phyloP scores from a whole-genome alignment of 495 filamentous ascomycete genomes.

The Tetracladium marchalianum region DNA sequence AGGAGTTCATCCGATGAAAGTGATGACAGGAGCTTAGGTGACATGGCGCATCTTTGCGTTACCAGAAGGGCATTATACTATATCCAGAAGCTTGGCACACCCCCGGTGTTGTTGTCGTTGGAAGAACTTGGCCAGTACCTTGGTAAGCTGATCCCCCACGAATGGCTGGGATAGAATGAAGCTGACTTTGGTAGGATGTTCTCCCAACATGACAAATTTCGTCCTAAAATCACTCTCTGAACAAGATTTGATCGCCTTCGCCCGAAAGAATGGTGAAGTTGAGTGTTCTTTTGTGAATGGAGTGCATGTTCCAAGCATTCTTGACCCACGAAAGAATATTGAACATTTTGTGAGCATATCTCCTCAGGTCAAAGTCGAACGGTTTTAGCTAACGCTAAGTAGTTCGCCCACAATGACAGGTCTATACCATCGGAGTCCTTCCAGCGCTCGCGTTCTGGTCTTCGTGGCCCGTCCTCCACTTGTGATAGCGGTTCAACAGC shows the following conservation, averaged over 20 bases:
- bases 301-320: neutral
- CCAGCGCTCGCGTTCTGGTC: no score
- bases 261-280: neutral
- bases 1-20: neutral
- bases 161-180: neutral
- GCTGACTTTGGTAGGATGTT: neutral
- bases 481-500: no score
- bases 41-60: conserved; percentile 2
- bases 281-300: neutral
- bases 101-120: neutral
- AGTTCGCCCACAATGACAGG: no score
- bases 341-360: neutral
- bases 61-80: conserved; percentile 8
- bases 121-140: neutral
- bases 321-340: neutral
- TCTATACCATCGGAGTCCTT: no score
- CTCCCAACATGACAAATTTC: neutral
- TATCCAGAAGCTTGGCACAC: neutral
- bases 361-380: no score
- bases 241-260: neutral
- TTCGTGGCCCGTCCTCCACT: no score
- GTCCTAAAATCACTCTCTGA: neutral
- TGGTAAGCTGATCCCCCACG: neutral
- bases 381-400: no score
- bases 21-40: neutral